A percentile compares a stretch with the other conserved stretches of the same genome.
Conservation (phyloP, 176 grass and related monocot species). For the Aegilops longissima region DNA sequence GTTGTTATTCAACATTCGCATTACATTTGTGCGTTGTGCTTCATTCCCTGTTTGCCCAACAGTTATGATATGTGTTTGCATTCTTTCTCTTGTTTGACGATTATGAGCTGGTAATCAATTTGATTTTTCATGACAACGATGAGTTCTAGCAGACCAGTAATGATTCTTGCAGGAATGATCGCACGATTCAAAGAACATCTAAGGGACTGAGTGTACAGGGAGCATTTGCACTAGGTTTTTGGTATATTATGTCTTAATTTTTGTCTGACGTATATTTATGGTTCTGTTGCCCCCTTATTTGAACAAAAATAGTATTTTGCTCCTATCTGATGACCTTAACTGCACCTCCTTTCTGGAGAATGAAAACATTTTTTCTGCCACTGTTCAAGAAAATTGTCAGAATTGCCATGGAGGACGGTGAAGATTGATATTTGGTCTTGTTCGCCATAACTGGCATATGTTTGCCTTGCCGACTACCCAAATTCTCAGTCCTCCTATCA, state of each 20-base stretch:
- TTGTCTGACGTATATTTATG: background rate
- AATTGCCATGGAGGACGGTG: background rate
- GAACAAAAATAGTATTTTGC: background rate
- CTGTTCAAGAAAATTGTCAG: no score
- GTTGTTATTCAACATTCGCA: background rate
- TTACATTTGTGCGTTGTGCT: background rate
- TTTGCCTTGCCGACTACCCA: background rate
- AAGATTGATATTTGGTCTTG: background rate
- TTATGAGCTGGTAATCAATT: background rate
- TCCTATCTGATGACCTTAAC: background rate
- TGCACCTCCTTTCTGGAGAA: background rate
- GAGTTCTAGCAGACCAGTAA: slow-evolving; percentile 70
- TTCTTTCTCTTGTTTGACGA: background rate
- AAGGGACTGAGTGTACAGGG: slow-evolving; percentile 51
- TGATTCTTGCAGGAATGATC: slow-evolving; percentile 77
- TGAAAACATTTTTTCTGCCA: no score
- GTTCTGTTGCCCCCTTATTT: background rate
- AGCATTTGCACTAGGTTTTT: background rate
- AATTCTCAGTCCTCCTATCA: background rate
- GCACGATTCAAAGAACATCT: slow-evolving; percentile 61
- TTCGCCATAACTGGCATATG: background rate
- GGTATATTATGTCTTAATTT: background rate
- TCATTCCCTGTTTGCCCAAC: background rate
- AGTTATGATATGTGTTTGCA: background rate
- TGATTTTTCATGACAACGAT: slow-evolving; percentile 1